These are phyloP conservation scores for Neonectria faginata DNA, from an alignment of 2,329 filamentous ascomycete species.

Conservation along the genomic window DNA sequence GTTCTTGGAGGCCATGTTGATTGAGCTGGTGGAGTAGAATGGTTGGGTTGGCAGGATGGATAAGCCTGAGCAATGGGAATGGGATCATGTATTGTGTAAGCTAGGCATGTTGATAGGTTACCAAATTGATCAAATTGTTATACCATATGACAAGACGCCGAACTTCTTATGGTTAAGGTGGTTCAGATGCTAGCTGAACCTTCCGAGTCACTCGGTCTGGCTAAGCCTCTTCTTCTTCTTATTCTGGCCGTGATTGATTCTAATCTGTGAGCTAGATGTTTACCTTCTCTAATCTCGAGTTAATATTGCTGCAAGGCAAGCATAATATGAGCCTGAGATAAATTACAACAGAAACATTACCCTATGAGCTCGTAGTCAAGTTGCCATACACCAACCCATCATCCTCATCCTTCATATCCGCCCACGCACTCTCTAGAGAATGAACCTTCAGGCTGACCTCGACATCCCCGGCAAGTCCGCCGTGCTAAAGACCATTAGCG, in stretches of 20 bases:
- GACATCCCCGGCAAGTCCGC: constrained; percentile 34
- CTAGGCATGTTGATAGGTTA: not conserved
- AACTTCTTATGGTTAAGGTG: not conserved
- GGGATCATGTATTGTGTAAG: not conserved
- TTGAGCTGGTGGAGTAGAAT: not conserved
- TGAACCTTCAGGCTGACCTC: constrained; percentile 40
- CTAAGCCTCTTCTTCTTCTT: not conserved
- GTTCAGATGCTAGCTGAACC: no score
- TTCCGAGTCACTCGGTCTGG: not conserved
- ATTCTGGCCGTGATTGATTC: no score
- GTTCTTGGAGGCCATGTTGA: no score
- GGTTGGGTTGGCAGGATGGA: not conserved
- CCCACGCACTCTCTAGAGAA: constrained; percentile 46
- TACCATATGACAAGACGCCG: no score
- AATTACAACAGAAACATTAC: no score
- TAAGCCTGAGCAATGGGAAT: not conserved
- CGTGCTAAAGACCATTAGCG: constrained; percentile 36
- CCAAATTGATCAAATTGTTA: not conserved
- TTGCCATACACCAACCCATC: not conserved
- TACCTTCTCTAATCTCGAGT: no score
- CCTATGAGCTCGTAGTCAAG: not conserved
- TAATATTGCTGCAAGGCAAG: no score
- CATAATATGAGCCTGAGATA: no score
- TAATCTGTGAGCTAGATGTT: no score
- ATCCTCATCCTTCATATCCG: not conserved